These are phyloP conservation scores for Aspergillus pseudoterreus DNA, from an alignment of 2,329 filamentous ascomycete species.

Conservation along the genomic window DNA sequence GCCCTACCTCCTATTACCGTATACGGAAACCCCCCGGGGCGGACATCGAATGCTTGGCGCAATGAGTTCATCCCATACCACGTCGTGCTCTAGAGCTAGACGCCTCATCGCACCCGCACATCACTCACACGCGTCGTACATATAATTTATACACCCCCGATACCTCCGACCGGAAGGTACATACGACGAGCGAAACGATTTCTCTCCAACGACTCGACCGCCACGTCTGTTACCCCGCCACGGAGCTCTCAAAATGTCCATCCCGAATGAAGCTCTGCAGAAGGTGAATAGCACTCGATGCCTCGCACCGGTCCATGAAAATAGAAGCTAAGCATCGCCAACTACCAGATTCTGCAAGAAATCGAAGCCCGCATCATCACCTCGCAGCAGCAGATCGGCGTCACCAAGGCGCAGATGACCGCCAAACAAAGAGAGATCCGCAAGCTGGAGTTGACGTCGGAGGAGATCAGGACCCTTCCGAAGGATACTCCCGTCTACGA, in stretches of 20 bases:
- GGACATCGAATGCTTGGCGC: slow-evolving; percentile 6
- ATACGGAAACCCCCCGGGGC: slow-evolving; percentile 8
- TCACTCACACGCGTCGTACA: neutral
- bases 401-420: slow-evolving; percentile 79
- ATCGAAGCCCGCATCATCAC: slow-evolving; percentile 86
- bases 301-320: no score
- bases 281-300: slow-evolving; percentile 58
- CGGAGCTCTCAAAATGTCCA: slow-evolving; percentile 64
- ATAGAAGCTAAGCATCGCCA: neutral
- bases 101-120: no score
- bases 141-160: neutral
- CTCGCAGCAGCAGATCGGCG: slow-evolving; percentile 86
- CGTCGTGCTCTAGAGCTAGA: no score
- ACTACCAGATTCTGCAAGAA: slow-evolving; percentile 74
- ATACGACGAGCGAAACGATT: neutral
- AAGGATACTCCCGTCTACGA: slow-evolving; percentile 80
- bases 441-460: slow-evolving; percentile 80
- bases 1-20: slow-evolving; percentile 12
- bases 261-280: slow-evolving; percentile 88
- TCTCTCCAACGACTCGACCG: neutral
- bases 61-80: slow-evolving; percentile 10
- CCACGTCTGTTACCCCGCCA: slow-evolving; percentile 3
- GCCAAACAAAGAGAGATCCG: slow-evolving; percentile 85
- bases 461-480: slow-evolving; percentile 75
- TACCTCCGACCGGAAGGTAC: no score